phyloP scores from a whole-genome alignment of 768 basidiomycete genomes.

The Dentipellis sp. region DNA sequence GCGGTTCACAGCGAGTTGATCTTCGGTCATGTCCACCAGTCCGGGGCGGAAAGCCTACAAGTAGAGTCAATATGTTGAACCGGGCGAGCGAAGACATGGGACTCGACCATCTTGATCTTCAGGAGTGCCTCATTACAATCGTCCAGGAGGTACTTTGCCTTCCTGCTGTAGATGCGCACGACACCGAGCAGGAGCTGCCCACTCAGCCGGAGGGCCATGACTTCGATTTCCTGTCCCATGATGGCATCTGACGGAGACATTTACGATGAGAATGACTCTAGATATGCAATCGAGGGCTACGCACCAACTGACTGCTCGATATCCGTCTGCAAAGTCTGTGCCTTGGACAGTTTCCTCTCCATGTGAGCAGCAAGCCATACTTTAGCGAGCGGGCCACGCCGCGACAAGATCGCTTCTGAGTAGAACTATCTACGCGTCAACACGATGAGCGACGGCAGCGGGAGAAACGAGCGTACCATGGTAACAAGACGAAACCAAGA shows the following conservation, averaged over 20 bases:
- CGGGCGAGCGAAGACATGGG: background rate
- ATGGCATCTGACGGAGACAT: conserved; percentile 58
- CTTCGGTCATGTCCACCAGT: conserved; percentile 92
- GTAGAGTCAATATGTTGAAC: conserved; percentile 1
- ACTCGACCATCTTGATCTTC: conserved; percentile 84
- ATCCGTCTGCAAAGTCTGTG: conserved; percentile 88
- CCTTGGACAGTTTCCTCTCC: conserved; percentile 95
- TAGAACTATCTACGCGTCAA: conserved; percentile 51
- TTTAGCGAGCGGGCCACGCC: conserved; percentile 88
- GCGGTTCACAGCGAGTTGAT: conserved; percentile 79
- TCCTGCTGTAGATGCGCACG: conserved; percentile 93
- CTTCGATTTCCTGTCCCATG: conserved; percentile 84
- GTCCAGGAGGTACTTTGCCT: conserved; percentile 95
- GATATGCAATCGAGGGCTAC: conserved; percentile 19
- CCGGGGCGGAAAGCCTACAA: conserved; percentile 87
- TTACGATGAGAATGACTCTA: background rate
- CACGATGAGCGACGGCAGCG: conserved; percentile 1
- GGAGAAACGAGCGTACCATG: conserved; percentile 11
- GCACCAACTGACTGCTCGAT: conserved; percentile 88
- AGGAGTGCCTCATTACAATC: conserved; percentile 96
- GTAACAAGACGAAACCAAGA: conserved; percentile 4
- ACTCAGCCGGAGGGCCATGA: conserved; percentile 93
- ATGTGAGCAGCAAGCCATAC: conserved; percentile 99
- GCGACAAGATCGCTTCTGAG: conserved; percentile 88
- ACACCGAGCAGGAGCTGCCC: conserved; percentile 96